These are phyloP conservation scores for Clavispora vitiphila DNA, from an alignment of 805 yeast genomes.

Conservation along the genomic window DNA sequence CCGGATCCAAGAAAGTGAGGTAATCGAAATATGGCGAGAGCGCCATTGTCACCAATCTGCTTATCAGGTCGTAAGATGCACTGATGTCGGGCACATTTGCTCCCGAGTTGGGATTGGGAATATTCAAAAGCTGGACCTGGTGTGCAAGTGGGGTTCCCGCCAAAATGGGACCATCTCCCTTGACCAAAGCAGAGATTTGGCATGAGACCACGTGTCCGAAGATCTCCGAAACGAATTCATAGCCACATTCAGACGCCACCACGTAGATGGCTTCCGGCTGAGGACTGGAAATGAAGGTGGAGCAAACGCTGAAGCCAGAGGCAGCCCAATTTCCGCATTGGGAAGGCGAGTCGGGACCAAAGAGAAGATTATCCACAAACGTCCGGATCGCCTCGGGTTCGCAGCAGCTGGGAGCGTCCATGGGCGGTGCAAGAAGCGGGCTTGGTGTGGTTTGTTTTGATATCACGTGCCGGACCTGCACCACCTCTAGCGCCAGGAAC, in stretches of 20 bases:
- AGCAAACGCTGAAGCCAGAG: conserved; percentile 1
- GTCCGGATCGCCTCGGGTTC: neutral
- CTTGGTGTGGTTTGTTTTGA: neutral
- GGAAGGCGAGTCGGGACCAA: neutral
- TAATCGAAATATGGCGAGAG: conserved; percentile 67
- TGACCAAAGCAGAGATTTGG: conserved; percentile 5
- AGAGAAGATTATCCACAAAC: neutral
- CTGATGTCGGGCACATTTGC: conserved; percentile 1
- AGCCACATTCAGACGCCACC: conserved; percentile 2
- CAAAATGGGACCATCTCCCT: conserved; percentile 7
- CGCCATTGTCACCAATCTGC: conserved; percentile 57
- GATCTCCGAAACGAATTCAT: conserved; percentile 4
- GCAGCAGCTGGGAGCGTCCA: neutral
- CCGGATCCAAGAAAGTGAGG: conserved; percentile 16
- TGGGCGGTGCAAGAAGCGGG: neutral
- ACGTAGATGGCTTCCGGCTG: conserved; percentile 12
- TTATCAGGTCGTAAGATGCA: conserved; percentile 47
- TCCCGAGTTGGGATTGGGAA: conserved; percentile 4
- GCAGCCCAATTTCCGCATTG: conserved; percentile 3
- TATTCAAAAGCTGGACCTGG: conserved; percentile 14
- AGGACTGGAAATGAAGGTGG: conserved; percentile 6
- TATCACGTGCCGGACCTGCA: neutral
- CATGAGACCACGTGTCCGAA: neutral
- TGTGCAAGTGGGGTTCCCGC: conserved; percentile 4
- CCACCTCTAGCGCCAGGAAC: neutral